A percentile compares a stretch with the other conserved stretches of the same genome.
Evolutionary conservation across 495 filamentous ascomycete species (phyloP).

Genomic region (Hypoxylon lienhwacheense): DNA sequence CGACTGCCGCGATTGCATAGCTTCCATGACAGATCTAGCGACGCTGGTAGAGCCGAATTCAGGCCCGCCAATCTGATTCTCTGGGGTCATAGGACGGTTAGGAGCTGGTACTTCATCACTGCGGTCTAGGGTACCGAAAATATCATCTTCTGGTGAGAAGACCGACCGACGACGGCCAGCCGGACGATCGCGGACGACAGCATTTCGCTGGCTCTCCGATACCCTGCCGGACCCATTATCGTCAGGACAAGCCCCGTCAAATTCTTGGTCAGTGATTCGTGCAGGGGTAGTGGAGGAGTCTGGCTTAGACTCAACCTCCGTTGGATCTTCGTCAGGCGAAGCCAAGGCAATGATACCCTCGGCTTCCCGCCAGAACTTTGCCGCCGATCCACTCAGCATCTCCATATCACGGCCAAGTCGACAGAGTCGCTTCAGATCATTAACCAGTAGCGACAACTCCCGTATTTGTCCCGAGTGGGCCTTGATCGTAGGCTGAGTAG

Average conservation of each 20-base stretch:
- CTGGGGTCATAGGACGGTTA: slow-evolving; percentile 45
- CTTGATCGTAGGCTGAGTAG: slow-evolving; percentile 79
- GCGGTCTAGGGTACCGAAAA: slow-evolving; percentile 57
- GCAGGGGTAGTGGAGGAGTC: slow-evolving; percentile 42
- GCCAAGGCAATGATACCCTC: slow-evolving; percentile 86
- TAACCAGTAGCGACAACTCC: slow-evolving; percentile 78
- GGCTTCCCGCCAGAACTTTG: slow-evolving; percentile 77
- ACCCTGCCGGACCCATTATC: slow-evolving; percentile 44
- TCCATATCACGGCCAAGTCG: slow-evolving; percentile 71
- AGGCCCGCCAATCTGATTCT: slow-evolving; percentile 29
- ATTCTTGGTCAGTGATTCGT: slow-evolving; percentile 63
- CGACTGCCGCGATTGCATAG: slow-evolving; percentile 68
- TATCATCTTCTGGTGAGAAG: slow-evolving; percentile 64
- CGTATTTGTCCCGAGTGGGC: slow-evolving; percentile 86
- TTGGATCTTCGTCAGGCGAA: slow-evolving; percentile 74
- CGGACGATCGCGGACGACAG: slow-evolving; percentile 47
- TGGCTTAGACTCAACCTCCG: slow-evolving; percentile 47
- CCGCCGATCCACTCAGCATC: slow-evolving; percentile 63
- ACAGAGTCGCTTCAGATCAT: slow-evolving; percentile 65
- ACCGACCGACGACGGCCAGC: slow-evolving; percentile 55
- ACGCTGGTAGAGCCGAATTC: slow-evolving; percentile 53
- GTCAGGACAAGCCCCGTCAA: slow-evolving; percentile 44
- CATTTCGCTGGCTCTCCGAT: slow-evolving; percentile 40
- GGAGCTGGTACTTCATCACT: slow-evolving; percentile 35
- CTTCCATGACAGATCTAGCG: slow-evolving; percentile 78